Percentiles rank a stretch among this genome's conserved stretches.
Conservation (phyloP, 2,329 filamentous ascomycete species). For the Taxawa tesnikishii region DNA sequence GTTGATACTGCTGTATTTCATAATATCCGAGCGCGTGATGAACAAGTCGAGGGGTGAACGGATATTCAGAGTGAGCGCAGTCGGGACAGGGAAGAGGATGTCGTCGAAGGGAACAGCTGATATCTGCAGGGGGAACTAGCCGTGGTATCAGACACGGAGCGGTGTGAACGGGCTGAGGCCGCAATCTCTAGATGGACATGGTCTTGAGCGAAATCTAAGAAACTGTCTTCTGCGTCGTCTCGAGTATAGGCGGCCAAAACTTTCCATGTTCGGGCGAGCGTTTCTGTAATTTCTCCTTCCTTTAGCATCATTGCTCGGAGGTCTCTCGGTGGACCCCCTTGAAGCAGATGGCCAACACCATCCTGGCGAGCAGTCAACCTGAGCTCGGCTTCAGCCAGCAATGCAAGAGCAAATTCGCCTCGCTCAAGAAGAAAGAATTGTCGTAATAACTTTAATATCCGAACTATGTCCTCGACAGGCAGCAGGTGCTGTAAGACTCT, state of each 20-base stretch:
- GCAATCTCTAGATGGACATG: slow-evolving; percentile 56
- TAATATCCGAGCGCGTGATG: slow-evolving; percentile 61
- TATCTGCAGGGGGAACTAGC: not conserved
- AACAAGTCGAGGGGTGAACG: slow-evolving; percentile 78
- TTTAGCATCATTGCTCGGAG: slow-evolving; percentile 60
- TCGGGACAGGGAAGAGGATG: slow-evolving; percentile 67
- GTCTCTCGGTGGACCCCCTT: slow-evolving; percentile 37
- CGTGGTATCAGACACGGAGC: too few relatives aligned
- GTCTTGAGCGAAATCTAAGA: slow-evolving; percentile 70
- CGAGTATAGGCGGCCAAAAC: slow-evolving; percentile 64
- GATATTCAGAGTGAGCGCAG: slow-evolving; percentile 58
- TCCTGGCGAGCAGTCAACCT: slow-evolving; percentile 62
- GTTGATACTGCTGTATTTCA: slow-evolving; percentile 73
- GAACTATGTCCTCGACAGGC: slow-evolving; percentile 62
- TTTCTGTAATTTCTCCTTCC: slow-evolving; percentile 71
- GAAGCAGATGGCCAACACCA: slow-evolving; percentile 40
- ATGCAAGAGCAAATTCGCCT: slow-evolving; percentile 80
- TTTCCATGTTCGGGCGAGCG: slow-evolving; percentile 67
- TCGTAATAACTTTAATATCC: slow-evolving; percentile 64
- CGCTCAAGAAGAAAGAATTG: slow-evolving; percentile 80
- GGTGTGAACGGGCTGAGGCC: too few relatives aligned
- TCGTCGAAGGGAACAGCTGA: slow-evolving; percentile 49
- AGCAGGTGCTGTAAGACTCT: slow-evolving; percentile 74
- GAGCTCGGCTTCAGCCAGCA: slow-evolving; percentile 76
- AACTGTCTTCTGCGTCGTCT: slow-evolving; percentile 62